A percentile compares a stretch with the other conserved stretches of the same genome.
Conservation (phyloP, 176 grass and related monocot genomes). For the Ampelocalamus luodianensis region DNA sequence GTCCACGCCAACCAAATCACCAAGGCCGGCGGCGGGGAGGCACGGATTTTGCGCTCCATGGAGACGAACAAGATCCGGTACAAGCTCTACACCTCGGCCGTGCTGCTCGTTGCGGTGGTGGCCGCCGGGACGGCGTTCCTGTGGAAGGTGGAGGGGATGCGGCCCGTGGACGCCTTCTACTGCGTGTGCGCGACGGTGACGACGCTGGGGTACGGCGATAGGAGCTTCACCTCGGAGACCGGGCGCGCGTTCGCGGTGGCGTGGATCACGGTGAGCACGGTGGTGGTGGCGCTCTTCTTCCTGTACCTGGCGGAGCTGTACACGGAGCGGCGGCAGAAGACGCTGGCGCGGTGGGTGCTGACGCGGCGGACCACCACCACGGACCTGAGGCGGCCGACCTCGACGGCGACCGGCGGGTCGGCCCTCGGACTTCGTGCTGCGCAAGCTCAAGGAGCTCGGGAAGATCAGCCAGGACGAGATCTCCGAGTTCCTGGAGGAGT, state of each 20-base stretch:
- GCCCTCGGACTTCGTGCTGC: slow-evolving; percentile 65
- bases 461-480: slow-evolving; percentile 70
- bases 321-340: slow-evolving; percentile 56
- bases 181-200: slow-evolving; percentile 70
- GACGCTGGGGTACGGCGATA: slow-evolving; percentile 73
- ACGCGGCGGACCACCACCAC: slow-evolving; percentile 47
- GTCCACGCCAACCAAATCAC: background rate
- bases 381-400: slow-evolving; percentile 73
- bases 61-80: slow-evolving; percentile 49
- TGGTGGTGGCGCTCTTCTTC: slow-evolving; percentile 69
- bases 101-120: slow-evolving; percentile 24
- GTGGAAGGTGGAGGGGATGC: slow-evolving; percentile 48
- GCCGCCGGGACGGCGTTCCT: slow-evolving; percentile 47
- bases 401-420: slow-evolving; percentile 48
- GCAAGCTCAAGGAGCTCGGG: slow-evolving; percentile 79
- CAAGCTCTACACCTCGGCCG: slow-evolving; percentile 47
- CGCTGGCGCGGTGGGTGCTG: slow-evolving; percentile 60
- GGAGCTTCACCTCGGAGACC: slow-evolving; percentile 48
- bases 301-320: slow-evolving; percentile 66
- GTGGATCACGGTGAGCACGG: slow-evolving; percentile 71
- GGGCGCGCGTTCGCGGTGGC: slow-evolving; percentile 59
- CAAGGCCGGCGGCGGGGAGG: slow-evolving; percentile 34
- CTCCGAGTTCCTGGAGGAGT: slow-evolving; percentile 60
- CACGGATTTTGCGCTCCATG: slow-evolving; percentile 50
- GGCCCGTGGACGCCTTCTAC: slow-evolving; percentile 59